Evolutionary conservation across 2,329 filamentous ascomycete genomes (phyloP).

Genomic region (Cercospora janseana): DNA sequence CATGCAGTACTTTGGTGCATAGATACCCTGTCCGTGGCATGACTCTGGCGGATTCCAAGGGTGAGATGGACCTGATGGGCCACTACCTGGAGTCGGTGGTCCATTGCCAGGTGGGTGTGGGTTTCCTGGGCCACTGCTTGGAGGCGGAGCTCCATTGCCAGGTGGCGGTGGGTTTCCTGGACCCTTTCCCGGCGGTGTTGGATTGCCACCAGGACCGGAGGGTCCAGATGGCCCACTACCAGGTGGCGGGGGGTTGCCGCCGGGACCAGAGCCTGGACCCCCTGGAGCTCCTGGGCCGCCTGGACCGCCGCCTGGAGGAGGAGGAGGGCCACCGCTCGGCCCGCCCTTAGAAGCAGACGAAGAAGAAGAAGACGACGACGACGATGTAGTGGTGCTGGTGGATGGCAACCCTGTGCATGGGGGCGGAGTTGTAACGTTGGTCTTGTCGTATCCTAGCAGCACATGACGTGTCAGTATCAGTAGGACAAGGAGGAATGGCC

Average conservation of each 20-base stretch:
- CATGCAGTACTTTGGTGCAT: slow-evolving; percentile 24
- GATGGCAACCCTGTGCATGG: slow-evolving; percentile 14
- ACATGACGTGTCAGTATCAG: neutral
- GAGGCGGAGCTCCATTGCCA: neutral
- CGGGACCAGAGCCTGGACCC: no score
- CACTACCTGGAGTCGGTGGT: neutral
- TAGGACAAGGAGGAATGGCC: slow-evolving; percentile 12
- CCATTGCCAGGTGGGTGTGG: neutral
- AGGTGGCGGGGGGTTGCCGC: no score
- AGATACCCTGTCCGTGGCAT: slow-evolving; percentile 25
- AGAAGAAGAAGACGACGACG: slow-evolving; percentile 1
- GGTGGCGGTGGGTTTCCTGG: neutral
- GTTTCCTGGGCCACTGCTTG: neutral
- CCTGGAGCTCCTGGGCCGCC: no score
- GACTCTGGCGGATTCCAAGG: slow-evolving; percentile 15
- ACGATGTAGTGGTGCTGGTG: slow-evolving; percentile 3
- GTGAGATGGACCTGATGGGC: neutral
- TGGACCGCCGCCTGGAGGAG: no score
- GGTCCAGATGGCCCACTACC: neutral
- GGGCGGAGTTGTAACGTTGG: slow-evolving; percentile 19
- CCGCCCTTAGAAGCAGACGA: slow-evolving; percentile 1
- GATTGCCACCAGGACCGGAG: neutral
- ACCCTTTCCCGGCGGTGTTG: no score
- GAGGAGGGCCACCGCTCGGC: neutral
- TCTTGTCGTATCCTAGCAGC: slow-evolving; percentile 25